A percentile compares a stretch with the other conserved stretches of the same genome.
phyloP scores from a whole-genome alignment of 805 yeast species.

The Wickerhamiella vanderwaltii region DNA sequence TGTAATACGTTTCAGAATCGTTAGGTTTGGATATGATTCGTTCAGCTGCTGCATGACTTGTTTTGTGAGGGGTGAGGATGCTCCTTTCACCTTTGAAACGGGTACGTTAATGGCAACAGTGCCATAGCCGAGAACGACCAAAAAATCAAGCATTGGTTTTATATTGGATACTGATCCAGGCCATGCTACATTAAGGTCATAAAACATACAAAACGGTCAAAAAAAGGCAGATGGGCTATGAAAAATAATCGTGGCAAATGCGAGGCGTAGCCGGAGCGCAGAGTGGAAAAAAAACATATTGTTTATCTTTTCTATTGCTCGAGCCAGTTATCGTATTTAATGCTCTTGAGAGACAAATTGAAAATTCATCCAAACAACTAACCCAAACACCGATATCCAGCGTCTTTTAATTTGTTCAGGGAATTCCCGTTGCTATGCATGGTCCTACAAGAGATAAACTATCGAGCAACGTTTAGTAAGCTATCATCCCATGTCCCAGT shows the following conservation, averaged over 20 bases:
- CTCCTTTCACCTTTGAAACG: slow-evolving; percentile 16
- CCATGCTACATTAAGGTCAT: slow-evolving; percentile 31
- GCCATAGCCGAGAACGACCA: slow-evolving; percentile 44
- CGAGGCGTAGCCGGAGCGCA: no score
- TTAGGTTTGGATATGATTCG: slow-evolving; percentile 32
- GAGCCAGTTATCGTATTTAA: no score
- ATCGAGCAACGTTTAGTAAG: slow-evolving; percentile 4
- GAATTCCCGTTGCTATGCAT: no score
- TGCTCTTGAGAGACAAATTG: no score
- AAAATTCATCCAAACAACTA: no score
- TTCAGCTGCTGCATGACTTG: slow-evolving; percentile 24
- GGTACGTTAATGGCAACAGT: slow-evolving; percentile 64
- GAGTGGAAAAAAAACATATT: no score
- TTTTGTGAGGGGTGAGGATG: slow-evolving; percentile 17
- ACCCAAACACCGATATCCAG: no score
- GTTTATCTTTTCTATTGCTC: no score
- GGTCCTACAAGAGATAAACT: no score
- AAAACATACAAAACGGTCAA: slow-evolving; percentile 26
- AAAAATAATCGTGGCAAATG: no score
- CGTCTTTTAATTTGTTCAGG: no score
- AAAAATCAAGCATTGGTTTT: slow-evolving; percentile 20
- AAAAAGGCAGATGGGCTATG: no score
- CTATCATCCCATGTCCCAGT: slow-evolving; percentile 12
- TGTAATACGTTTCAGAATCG: slow-evolving; percentile 60
- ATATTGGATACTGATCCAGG: slow-evolving; percentile 18